These are phyloP conservation scores for Aspergillus sp. DNA, from an alignment of 2,329 filamentous ascomycete species.

Conservation along the genomic window DNA sequence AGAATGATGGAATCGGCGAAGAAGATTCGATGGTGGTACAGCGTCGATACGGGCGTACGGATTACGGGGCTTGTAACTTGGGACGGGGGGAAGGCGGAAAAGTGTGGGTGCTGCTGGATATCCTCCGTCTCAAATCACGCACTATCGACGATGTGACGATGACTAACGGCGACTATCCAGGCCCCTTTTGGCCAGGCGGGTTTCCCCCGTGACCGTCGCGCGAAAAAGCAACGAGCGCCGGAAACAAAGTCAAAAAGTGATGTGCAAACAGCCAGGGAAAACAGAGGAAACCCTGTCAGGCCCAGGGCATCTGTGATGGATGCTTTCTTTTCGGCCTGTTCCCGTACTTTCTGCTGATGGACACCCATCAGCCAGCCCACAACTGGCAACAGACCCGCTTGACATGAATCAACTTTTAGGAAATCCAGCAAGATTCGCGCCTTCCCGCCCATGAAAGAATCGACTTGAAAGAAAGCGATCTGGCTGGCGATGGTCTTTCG, in stretches of 20 bases:
- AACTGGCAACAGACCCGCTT: neutral
- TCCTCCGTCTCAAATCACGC: neutral
- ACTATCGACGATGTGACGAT: neutral
- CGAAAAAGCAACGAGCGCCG: conserved; percentile 4
- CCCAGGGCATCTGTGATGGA: neutral
- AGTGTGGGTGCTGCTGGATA: conserved; percentile 12
- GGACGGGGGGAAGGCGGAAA: conserved; percentile 21
- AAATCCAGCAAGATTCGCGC: neutral
- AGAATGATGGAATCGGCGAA: conserved; percentile 18
- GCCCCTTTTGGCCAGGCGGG: conserved; percentile 18
- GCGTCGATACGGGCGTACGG: conserved; percentile 8
- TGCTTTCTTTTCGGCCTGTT: neutral
- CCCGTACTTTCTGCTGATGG: neutral
- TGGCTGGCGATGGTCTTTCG: conserved; percentile 15
- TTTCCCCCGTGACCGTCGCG: conserved; percentile 15
- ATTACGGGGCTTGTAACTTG: conserved; percentile 14
- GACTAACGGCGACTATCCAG: neutral
- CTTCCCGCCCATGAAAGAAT: conserved; percentile 1
- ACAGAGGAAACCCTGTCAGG: neutral
- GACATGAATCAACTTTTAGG: conserved; percentile 4
- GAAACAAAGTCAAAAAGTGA: conserved; percentile 9
- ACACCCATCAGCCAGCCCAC: too few relatives aligned
- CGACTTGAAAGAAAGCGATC: conserved; percentile 19
- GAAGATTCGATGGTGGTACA: conserved; percentile 21
- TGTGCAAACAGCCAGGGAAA: conserved; percentile 2